Conservation (phyloP, 306 rosid genomes). For the Geum urbanum region DNA sequence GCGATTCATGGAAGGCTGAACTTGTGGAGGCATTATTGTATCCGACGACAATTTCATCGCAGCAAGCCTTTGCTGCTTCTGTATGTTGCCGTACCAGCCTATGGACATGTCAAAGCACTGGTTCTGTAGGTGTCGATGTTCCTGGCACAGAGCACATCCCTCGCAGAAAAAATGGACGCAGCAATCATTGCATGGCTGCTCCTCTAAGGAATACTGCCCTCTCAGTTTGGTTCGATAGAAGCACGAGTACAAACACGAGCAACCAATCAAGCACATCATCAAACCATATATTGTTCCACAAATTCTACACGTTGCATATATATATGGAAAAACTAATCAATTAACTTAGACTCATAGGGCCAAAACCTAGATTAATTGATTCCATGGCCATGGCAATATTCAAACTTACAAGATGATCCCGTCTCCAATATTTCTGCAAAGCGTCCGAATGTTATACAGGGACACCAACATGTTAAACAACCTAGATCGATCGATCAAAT, state of each 20-base stretch:
- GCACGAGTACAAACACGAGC: conserved; percentile 35
- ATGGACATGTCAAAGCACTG: conserved; percentile 46
- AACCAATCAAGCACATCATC: conserved; percentile 24
- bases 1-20: conserved; percentile 23
- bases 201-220: conserved; percentile 38
- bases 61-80: conserved; percentile 39
- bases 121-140: conserved; percentile 40
- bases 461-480: conserved; percentile 48
- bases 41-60: conserved; percentile 10
- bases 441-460: conserved; percentile 50
- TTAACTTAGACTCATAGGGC: too few relatives aligned
- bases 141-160: conserved; percentile 48
- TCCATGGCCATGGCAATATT: too few relatives aligned
- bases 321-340: too few relatives aligned
- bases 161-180: conserved; percentile 34
- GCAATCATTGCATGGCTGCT: conserved; percentile 37
- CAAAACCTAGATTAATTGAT: too few relatives aligned
- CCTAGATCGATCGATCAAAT: conserved; percentile 30
- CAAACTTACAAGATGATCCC: conserved; percentile 41
- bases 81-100: conserved; percentile 56
- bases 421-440: conserved; percentile 47
- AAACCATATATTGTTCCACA: conserved; percentile 35
- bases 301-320: conserved; percentile 42
- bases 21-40: conserved; percentile 16
- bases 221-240: conserved; percentile 43